These are phyloP conservation scores for Boletus reticuloceps DNA, from an alignment of 768 basidiomycete genomes.

Conservation along the genomic window DNA sequence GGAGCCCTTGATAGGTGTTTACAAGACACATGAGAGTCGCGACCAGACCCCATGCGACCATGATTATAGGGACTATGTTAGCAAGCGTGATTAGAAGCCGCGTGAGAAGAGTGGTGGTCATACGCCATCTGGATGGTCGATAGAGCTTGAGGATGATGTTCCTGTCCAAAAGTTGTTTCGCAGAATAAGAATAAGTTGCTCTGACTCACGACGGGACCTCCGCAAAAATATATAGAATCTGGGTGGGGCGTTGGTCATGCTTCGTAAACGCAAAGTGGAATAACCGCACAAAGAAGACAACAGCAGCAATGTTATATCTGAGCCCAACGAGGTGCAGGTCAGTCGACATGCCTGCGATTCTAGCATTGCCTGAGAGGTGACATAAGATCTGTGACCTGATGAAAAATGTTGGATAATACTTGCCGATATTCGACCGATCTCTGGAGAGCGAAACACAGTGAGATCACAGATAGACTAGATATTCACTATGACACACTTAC, in stretches of 20 bases:
- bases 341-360: slow-evolving; percentile 43
- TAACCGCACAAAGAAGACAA: slow-evolving; percentile 34
- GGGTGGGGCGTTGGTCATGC: neutral
- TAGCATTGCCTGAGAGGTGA: slow-evolving; percentile 35
- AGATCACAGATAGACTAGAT: neutral
- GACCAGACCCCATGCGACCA: slow-evolving; percentile 39
- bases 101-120: neutral
- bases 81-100: neutral
- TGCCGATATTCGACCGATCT: slow-evolving; percentile 46
- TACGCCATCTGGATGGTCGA: slow-evolving; percentile 36
- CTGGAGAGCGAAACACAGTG: slow-evolving; percentile 15
- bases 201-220: slow-evolving; percentile 37
- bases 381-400: neutral
- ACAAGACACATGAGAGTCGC: slow-evolving; percentile 38
- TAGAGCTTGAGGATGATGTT: slow-evolving; percentile 37
- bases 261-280: neutral
- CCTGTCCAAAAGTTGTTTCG: slow-evolving; percentile 15
- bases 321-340: slow-evolving; percentile 35
- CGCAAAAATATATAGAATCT: slow-evolving; percentile 35
- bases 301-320: slow-evolving; percentile 36
- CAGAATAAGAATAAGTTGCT: neutral
- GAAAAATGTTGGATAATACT: slow-evolving; percentile 8
- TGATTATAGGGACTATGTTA: slow-evolving; percentile 36
- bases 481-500: slow-evolving; percentile 25
- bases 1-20: slow-evolving; percentile 28